A percentile compares a stretch with the other conserved stretches of the same genome.
phyloP scores from a whole-genome alignment of 208 protist species.

The Trypanosoma grayi region DNA sequence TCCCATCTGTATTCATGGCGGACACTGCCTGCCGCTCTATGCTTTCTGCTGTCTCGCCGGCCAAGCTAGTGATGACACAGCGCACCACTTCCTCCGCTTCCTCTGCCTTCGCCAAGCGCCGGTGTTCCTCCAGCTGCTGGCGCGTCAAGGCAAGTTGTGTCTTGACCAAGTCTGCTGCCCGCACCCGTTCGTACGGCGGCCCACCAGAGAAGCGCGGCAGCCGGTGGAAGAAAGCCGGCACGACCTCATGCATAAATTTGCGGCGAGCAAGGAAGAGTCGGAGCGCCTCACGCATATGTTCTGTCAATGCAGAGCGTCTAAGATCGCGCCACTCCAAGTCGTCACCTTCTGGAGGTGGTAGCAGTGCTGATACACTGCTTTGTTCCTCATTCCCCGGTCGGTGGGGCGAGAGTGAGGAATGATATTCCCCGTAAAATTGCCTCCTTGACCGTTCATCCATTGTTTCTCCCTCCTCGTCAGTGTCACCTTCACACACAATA shows the following conservation, averaged over 20 bases:
- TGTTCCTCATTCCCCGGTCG: background rate
- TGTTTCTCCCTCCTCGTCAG: background rate
- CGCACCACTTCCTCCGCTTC: slow-evolving; percentile 48
- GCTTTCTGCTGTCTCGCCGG: slow-evolving; percentile 40
- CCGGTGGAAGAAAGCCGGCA: slow-evolving; percentile 63
- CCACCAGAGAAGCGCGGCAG: slow-evolving; percentile 61
- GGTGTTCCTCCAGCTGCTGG: slow-evolving; percentile 36
- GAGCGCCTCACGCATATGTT: slow-evolving; percentile 45
- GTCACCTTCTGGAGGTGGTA: background rate
- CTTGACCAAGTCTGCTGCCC: slow-evolving; percentile 33
- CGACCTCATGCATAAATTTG: slow-evolving; percentile 55
- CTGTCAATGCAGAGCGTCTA: slow-evolving; percentile 19
- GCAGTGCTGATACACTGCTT: background rate
- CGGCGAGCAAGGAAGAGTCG: slow-evolving; percentile 37
- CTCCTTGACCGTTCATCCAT: background rate
- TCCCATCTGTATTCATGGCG: slow-evolving; percentile 7
- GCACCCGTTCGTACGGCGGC: slow-evolving; percentile 47
- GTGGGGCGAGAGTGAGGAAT: background rate
- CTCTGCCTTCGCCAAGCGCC: slow-evolving; percentile 38
- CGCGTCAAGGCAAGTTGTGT: slow-evolving; percentile 32
- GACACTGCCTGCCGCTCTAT: slow-evolving; percentile 30
- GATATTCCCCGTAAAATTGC: background rate
- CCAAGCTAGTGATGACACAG: slow-evolving; percentile 63
- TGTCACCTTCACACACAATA: background rate
- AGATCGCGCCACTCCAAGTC: slow-evolving; percentile 13